These are phyloP conservation scores for Vanrija sp. DNA, from an alignment of 1,284 basidiomycete species.

Conservation along the genomic window DNA sequence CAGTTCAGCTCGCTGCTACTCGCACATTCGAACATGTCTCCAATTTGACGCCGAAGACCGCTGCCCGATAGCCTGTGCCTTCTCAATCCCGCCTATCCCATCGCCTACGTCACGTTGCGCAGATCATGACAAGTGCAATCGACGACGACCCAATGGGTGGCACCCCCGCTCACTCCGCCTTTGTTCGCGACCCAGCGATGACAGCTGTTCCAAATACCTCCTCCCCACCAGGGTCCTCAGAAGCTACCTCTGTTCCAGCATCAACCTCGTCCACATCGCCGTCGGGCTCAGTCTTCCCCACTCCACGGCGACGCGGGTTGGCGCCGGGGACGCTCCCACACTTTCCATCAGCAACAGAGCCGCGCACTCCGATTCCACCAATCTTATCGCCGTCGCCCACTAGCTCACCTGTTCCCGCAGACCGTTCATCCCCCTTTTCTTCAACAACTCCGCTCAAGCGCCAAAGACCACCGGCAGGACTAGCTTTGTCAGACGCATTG, in stretches of 20 bases:
- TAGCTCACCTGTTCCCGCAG: conserved; percentile 16
- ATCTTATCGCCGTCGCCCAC: conserved; percentile 27
- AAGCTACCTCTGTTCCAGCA: neutral
- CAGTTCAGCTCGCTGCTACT: no score
- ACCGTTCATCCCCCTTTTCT: conserved; percentile 15
- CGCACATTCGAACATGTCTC: no score
- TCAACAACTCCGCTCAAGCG: neutral
- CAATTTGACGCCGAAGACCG: no score
- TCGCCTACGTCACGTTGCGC: no score
- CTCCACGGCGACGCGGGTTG: conserved; percentile 13
- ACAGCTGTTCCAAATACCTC: neutral
- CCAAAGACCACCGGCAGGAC: neutral
- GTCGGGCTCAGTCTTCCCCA: neutral
- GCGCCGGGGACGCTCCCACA: conserved; percentile 27
- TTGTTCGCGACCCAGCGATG: neutral
- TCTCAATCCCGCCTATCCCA: no score
- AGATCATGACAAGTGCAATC: no score
- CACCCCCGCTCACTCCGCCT: no score
- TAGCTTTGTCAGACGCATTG: neutral
- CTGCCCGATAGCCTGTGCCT: no score
- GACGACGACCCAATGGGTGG: no score
- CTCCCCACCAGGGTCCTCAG: neutral
- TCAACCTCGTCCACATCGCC: neutral
- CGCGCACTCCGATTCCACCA: conserved; percentile 18
- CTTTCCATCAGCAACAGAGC: conserved; percentile 23